Percentiles rank a stretch among this genome's conserved stretches.
These are phyloP conservation scores for Coccinonectria pachysandricola DNA, from an alignment of 2,329 filamentous ascomycete genomes.

Conservation along the genomic window DNA sequence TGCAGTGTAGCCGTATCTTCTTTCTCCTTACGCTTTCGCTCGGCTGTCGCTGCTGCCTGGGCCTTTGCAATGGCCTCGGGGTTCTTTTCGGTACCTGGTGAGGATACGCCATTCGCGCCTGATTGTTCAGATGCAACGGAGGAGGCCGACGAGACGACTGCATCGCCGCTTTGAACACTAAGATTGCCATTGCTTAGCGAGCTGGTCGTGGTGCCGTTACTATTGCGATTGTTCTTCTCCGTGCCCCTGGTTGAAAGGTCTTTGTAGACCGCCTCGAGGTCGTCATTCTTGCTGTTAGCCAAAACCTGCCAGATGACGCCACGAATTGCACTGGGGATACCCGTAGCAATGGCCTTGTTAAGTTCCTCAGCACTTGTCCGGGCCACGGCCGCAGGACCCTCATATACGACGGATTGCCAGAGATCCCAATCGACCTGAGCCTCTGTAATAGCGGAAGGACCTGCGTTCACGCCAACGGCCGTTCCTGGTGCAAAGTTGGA, in stretches of 20 bases:
- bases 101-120: slow-evolving; percentile 43
- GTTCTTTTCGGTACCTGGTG: slow-evolving; percentile 50
- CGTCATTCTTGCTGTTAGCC: slow-evolving; percentile 88
- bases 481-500: slow-evolving; percentile 72
- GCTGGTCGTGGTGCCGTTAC: slow-evolving; percentile 43
- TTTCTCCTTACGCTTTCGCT: slow-evolving; percentile 68
- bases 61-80: slow-evolving; percentile 54
- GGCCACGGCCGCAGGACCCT: slow-evolving; percentile 80
- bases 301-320: slow-evolving; percentile 99
- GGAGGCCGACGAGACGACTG: slow-evolving; percentile 66
- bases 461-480: slow-evolving; percentile 67
- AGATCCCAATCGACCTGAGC: slow-evolving; percentile 94
- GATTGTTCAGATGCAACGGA: slow-evolving; percentile 75
- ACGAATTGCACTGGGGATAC: slow-evolving; percentile 88
- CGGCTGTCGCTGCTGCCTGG: slow-evolving; percentile 52
- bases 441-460: slow-evolving; percentile 60
- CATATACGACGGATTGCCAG: slow-evolving; percentile 93
- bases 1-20: slow-evolving; percentile 63
- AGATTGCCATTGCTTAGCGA: slow-evolving; percentile 43
- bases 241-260: slow-evolving; percentile 73
- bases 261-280: slow-evolving; percentile 76
- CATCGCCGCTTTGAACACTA: slow-evolving; percentile 51
- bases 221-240: slow-evolving; percentile 61
- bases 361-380: slow-evolving; percentile 82
- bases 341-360: slow-evolving; percentile 80